Conservation (phyloP, 257 asterid genomes). For the Scutellaria minor region DNA sequence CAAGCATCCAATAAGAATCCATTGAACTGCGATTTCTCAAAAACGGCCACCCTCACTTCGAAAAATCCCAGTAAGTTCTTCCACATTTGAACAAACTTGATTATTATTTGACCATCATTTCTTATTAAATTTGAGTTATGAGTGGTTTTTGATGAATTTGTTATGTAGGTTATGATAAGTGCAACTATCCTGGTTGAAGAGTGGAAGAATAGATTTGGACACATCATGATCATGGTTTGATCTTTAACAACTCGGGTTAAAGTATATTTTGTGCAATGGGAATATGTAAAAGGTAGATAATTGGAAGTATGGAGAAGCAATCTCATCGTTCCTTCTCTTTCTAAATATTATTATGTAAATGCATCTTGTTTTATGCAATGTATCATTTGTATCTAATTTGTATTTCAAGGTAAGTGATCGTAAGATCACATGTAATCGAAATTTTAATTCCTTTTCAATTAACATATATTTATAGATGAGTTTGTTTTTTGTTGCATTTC, state of each 20-base stretch:
- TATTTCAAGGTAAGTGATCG: slow-evolving; percentile 9
- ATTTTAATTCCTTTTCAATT: not conserved
- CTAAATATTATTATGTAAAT: not conserved
- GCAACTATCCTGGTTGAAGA: slow-evolving; percentile 52
- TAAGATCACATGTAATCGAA: not conserved
- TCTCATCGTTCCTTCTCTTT: too few relatives aligned
- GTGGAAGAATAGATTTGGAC: slow-evolving; percentile 18
- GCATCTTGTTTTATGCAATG: not conserved
- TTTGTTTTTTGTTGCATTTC: too few relatives aligned
- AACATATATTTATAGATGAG: not conserved
- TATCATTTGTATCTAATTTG: not conserved
- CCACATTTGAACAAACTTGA: not conserved
- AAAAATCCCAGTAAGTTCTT: slow-evolving; percentile 54
- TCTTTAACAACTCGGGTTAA: slow-evolving; percentile 24
- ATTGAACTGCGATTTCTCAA: slow-evolving; percentile 55
- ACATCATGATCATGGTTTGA: not conserved
- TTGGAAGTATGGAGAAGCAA: too few relatives aligned
- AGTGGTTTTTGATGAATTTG: not conserved
- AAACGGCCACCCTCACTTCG: slow-evolving; percentile 54
- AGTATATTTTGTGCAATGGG: slow-evolving; percentile 24
- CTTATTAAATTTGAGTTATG: not conserved
- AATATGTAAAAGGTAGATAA: too few relatives aligned
- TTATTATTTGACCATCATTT: not conserved
- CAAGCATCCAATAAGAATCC: slow-evolving; percentile 47
- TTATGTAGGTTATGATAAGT: slow-evolving; percentile 52